phyloP scores from a whole-genome alignment of 768 basidiomycete species.

The Dioszegia hungarica region DNA sequence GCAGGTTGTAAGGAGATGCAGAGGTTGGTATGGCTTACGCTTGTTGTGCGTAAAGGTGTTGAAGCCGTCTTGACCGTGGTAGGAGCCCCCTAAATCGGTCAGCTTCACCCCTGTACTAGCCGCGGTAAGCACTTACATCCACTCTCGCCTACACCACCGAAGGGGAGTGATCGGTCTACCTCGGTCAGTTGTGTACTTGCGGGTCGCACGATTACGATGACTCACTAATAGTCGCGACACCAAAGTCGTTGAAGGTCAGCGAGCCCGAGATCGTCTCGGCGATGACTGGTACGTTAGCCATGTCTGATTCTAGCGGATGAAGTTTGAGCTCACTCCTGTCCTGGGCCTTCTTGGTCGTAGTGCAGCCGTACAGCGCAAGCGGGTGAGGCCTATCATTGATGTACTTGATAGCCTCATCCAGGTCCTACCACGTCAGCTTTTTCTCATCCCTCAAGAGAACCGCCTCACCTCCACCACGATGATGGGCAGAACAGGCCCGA shows the following conservation, averaged over 20 bases:
- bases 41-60: constrained; percentile 44
- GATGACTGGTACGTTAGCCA: constrained; percentile 23
- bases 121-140: constrained; percentile 35
- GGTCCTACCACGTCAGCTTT: constrained; percentile 19
- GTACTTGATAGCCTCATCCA: constrained; percentile 42
- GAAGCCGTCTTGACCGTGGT: constrained; percentile 44
- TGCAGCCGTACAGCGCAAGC: constrained; percentile 46
- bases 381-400: constrained; percentile 43
- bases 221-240: constrained; percentile 27
- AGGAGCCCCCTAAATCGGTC: constrained; percentile 33
- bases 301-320: neutral
- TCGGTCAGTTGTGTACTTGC: too few relatives aligned
- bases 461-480: constrained; percentile 43
- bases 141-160: constrained; percentile 48
- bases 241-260: constrained; percentile 46
- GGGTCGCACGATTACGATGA: too few relatives aligned
- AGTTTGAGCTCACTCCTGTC: constrained; percentile 20
- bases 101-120: neutral
- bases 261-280: constrained; percentile 43
- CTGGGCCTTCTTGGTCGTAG: constrained; percentile 24
- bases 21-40: constrained; percentile 18
- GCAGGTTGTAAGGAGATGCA: neutral
- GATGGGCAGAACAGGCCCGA: constrained; percentile 47
- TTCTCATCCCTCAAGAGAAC: neutral
- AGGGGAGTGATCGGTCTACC: constrained; percentile 36